These are phyloP conservation scores for Ceratobasidium sp. DNA, from an alignment of 1,284 basidiomycete species.

Conservation along the genomic window DNA sequence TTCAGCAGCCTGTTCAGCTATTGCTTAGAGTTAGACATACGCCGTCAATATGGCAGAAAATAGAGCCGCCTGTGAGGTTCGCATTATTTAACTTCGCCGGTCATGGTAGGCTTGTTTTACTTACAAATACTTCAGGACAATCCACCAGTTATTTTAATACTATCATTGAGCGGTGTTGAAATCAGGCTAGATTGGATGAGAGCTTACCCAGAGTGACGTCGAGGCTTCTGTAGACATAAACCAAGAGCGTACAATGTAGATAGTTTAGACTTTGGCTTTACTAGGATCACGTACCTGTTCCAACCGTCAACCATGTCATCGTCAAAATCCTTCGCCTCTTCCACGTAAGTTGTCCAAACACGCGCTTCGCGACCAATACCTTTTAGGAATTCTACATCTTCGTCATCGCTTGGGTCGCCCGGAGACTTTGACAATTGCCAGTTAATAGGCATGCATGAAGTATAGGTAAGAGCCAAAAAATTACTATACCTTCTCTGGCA, in stretches of 20 bases:
- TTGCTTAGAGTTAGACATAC: not conserved
- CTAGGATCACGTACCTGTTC: conserved; percentile 34
- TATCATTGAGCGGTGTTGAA: too few relatives aligned
- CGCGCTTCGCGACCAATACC: conserved; percentile 18
- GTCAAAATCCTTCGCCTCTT: conserved; percentile 21
- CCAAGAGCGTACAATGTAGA: too few relatives aligned
- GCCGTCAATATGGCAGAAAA: conserved; percentile 10
- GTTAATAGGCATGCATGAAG: too few relatives aligned
- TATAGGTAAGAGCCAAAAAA: too few relatives aligned
- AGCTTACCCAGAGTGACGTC: conserved; percentile 26
- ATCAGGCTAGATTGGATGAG: too few relatives aligned
- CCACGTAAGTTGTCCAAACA: conserved; percentile 37
- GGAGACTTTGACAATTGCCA: conserved; percentile 9
- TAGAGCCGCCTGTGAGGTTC: conserved; percentile 24
- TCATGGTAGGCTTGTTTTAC: too few relatives aligned
- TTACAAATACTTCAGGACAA: too few relatives aligned
- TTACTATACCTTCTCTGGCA: too few relatives aligned
- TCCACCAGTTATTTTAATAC: too few relatives aligned
- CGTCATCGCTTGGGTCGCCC: not conserved
- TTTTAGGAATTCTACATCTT: not conserved
- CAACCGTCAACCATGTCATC: conserved; percentile 36
- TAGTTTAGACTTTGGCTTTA: too few relatives aligned
- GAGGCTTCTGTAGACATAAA: not conserved
- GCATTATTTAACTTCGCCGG: too few relatives aligned
- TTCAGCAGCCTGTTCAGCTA: not conserved